Base-by-base conservation (phyloP, 2,329 filamentous ascomycete species). In the Dothiorella sarmentorum region DNA sequence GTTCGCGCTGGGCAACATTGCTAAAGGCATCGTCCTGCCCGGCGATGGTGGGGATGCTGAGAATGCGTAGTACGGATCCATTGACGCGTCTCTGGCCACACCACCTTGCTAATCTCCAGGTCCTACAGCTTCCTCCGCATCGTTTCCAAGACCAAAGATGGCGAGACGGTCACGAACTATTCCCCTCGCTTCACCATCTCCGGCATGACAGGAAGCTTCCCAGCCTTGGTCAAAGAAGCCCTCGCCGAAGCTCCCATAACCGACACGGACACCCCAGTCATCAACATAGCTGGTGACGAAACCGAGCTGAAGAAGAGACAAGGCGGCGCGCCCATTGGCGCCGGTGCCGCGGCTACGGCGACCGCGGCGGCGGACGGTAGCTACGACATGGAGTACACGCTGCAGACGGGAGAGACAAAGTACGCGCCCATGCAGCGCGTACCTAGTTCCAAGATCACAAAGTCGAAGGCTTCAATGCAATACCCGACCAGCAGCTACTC, bases 151-250 rank as follows among this genome's bases (percentile, higher is more conserved):
- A 79, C 78, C 4, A 75, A 77, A 17, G 76, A 78, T n/a, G 80
- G 82, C 35, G 80, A 80, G 29, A 80, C 78, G 3, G 74, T 85
- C 18, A 81, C 78, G 58, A 84, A 82, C 65, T 88, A 80, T 68
- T 87, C 85, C 10, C 65, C 75, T 51, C 84, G 85, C 61, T 90
- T 90, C 72, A 80, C 82, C n/a, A 74, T 88, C 55, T 76, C 76
- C 10, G 80, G 79, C 64, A 88, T 89, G 85, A 85, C 80, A 2
- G 85, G 85, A 35, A 73, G 73, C 4, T 86, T 86, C 65, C 72
- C 78, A 1, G 61, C 76, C 1, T 67, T 66, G 35, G 71, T 82
- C 45, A 64, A 66, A 22, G n/a, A 83, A 80, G 66, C 65, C 4
- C 47, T 53, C 22, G 35, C 26, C n/a, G 40, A 29, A 29, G n/a